Base-by-base conservation (phyloP, 2,329 filamentous ascomycete genomes). In the Exserohilum turcica region DNA sequence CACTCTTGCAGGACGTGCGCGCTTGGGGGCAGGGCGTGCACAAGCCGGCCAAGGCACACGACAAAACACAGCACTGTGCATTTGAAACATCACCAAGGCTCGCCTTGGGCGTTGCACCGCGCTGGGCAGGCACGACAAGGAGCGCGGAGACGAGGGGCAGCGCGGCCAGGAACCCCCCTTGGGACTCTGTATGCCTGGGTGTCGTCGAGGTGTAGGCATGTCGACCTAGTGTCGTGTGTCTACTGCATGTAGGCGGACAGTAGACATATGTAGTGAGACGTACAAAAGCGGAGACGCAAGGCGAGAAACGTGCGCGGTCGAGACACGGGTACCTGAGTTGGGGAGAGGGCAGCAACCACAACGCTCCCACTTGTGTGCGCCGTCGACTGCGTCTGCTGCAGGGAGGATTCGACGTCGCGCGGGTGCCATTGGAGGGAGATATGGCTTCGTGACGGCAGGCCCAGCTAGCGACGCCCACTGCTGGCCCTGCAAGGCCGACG, bases 401-500 rank as follows among this genome's bases (percentile, higher is more conserved):
- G 56, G 37, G 18, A 59, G 54, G 45, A 57, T 19, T 45, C 47
- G 32, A 50, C 28, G 18, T 16, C 37, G 38, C 6, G 4, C 21
- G 18, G 40, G 39, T 27, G 29, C 57, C 48, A 61, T 63, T 64
- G 57, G 56, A 49, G 43, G 43, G 53, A 48, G 43, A 15, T 19
- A 32, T 24, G 49, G 43, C 38, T 52, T 46, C 16, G 31, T 60
- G 42, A 37, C 54, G 52, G 32, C 28, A 43, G 39, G 38, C 48
- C 54, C 38, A 53, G 55, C 57, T 57, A 58, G 55, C 42, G 49
- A 57, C 33, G 53, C 46, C 52, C 54, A 48, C 40, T 49, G 59
- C 54, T 60, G 21, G 59, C 35, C 55, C 57, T 62, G 60, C 66
- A 60, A 53, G 55, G 56, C 63, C 64, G 65, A 71, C 68, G 67